phyloP scores from a whole-genome alignment of 1,284 basidiomycete species.

The Papiliotrema laurentii region DNA sequence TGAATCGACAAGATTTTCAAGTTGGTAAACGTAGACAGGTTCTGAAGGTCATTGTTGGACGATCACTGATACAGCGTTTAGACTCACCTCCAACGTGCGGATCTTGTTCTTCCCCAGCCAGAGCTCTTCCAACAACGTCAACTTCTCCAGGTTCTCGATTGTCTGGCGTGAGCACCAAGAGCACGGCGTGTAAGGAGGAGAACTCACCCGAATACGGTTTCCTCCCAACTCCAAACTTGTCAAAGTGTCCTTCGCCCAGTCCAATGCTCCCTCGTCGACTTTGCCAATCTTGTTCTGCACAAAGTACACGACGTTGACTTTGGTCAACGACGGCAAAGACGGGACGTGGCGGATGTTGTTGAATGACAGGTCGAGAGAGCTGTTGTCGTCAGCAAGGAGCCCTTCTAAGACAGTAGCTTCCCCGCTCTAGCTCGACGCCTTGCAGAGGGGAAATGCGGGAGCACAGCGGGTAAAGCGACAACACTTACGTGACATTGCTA shows the following conservation, averaged over 20 bases:
- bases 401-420: no score
- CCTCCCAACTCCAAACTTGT: slow-evolving; percentile 88
- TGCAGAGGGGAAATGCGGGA: background rate
- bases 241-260: slow-evolving; percentile 58
- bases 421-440: no score
- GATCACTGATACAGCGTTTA: background rate
- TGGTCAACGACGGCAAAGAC: slow-evolving; percentile 53
- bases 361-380: slow-evolving; percentile 88
- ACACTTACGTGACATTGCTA: slow-evolving; percentile 63
- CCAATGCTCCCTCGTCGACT: slow-evolving; percentile 61
- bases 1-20: slow-evolving; percentile 82
- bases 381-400: slow-evolving; percentile 43
- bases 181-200: background rate
- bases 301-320: slow-evolving; percentile 77
- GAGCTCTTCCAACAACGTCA: slow-evolving; percentile 80
- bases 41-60: slow-evolving; percentile 47
- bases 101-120: slow-evolving; percentile 99
- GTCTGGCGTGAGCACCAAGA: slow-evolving; percentile 51
- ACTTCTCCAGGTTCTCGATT: slow-evolving; percentile 81
- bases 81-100: slow-evolving; percentile 67
- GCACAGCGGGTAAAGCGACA: background rate
- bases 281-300: slow-evolving; percentile 92
- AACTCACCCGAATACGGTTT: slow-evolving; percentile 74
- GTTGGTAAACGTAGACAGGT: slow-evolving; percentile 61
- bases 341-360: slow-evolving; percentile 72